A percentile compares a stretch with the other conserved stretches of the same genome.
These are phyloP conservation scores for Penicillium corylophilum DNA, from an alignment of 2,329 filamentous ascomycete species.

Conservation along the genomic window DNA sequence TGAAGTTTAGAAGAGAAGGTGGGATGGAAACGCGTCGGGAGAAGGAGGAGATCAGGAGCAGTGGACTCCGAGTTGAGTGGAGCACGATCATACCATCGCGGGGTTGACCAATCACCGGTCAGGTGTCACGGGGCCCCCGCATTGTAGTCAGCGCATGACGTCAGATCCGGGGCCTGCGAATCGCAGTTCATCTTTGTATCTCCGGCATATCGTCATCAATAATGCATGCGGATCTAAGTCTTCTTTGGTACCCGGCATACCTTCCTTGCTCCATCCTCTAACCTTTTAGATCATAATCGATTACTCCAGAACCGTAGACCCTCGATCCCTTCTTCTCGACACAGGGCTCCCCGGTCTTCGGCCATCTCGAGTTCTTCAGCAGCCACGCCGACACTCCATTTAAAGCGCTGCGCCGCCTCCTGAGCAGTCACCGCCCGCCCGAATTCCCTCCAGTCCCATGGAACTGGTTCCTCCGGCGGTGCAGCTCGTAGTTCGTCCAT, in stretches of 20 bases:
- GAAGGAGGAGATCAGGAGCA: constrained; percentile 12
- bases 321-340: constrained; percentile 87
- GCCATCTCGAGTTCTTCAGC: constrained; percentile 97
- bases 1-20: not conserved
- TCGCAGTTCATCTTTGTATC: not conserved
- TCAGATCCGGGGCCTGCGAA: constrained; percentile 2
- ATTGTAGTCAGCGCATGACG: constrained; percentile 7
- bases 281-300: constrained; percentile 33
- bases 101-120: constrained; percentile 10
- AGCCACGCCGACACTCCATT: constrained; percentile 96
- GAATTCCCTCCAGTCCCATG: constrained; percentile 75
- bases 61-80: constrained; percentile 12
- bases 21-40: not conserved
- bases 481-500: constrained; percentile 68
- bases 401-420: constrained; percentile 84
- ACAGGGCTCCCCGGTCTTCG: constrained; percentile 82
- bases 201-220: not conserved
- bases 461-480: constrained; percentile 62
- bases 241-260: not conserved
- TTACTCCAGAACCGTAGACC: constrained; percentile 95
- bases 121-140: constrained; percentile 6
- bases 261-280: not conserved
- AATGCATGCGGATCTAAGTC: not conserved
- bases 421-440: constrained; percentile 86
- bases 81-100: not conserved